Evolutionary conservation across 768 basidiomycete species (phyloP).

Genomic region (Leucocoprinus sp.): DNA sequence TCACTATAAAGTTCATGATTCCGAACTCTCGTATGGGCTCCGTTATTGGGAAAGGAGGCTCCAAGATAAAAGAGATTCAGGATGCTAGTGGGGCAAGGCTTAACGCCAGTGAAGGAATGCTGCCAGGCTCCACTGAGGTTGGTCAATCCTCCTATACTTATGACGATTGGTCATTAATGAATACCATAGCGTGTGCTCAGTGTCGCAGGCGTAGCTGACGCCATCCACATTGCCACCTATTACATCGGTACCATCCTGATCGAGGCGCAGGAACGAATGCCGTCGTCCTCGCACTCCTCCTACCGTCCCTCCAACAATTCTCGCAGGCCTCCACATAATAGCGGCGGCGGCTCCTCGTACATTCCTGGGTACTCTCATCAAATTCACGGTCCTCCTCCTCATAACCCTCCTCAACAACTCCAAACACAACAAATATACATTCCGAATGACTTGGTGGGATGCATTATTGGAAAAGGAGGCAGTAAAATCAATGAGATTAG

Average conservation of each 20-base stretch:
- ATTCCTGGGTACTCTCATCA: conserved; percentile 48
- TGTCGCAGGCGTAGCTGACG: conserved; percentile 97
- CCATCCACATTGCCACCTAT: conserved; percentile 98
- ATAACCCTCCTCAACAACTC: conserved; percentile 61
- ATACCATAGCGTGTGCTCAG: conserved; percentile 80
- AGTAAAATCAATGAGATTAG: conserved; percentile 99
- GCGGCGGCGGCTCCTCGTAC: conserved; percentile 46
- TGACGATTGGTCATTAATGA: conserved; percentile 6
- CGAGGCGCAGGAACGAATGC: conserved; percentile 82
- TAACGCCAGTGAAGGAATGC: conserved; percentile 97
- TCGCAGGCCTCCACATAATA: conserved; percentile 15
- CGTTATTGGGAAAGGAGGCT: conserved; percentile 95
- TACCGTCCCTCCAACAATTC: conserved; percentile 54
- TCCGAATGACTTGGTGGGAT: conserved; percentile 94
- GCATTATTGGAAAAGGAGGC: conserved; percentile 97
- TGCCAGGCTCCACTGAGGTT: conserved; percentile 99
- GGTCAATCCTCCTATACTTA: conserved; percentile 3
- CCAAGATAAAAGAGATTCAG: conserved; percentile 99
- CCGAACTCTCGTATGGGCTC: conserved; percentile 99
- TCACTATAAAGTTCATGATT: conserved; percentile 99
- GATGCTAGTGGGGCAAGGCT: conserved; percentile 94
- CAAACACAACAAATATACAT: conserved; percentile 99
- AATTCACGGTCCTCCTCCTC: conserved; percentile 27
- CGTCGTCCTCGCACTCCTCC: conserved; percentile 53
- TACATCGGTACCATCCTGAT: conserved; percentile 98